These are phyloP conservation scores for Aspergillus funiculosus DNA, from an alignment of 495 filamentous ascomycete genomes.

Conservation along the genomic window DNA sequence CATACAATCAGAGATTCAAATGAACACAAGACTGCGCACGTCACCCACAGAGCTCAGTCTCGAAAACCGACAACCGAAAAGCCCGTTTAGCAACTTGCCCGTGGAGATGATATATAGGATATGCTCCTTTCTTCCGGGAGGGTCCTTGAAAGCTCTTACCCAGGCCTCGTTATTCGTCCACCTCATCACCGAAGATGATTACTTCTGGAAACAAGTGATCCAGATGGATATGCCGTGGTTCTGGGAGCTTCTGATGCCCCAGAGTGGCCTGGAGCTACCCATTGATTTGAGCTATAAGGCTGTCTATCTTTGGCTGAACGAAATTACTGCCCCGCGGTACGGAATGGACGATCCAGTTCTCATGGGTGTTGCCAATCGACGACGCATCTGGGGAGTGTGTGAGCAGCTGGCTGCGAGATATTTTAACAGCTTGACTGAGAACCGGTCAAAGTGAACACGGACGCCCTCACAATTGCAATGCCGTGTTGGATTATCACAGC, in stretches of 20 bases:
- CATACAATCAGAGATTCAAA: constrained; percentile 9
- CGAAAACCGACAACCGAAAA: constrained; percentile 8
- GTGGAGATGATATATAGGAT: constrained; percentile 19
- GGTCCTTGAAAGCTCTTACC: constrained; percentile 11
- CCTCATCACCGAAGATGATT: constrained; percentile 17
- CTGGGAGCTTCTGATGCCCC: constrained; percentile 9
- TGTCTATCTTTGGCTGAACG: constrained; percentile 18
- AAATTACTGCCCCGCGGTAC: constrained; percentile 13
- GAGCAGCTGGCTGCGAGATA: constrained; percentile 10
- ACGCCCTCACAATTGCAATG: too few relatives aligned
- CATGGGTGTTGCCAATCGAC: constrained; percentile 18
- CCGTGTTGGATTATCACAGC: too few relatives aligned
- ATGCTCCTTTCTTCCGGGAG: constrained; percentile 19
- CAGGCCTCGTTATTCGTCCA: constrained; percentile 18
- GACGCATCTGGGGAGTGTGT: constrained; percentile 20
- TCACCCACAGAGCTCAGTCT: constrained; percentile 4
- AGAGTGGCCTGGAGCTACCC: neutral
- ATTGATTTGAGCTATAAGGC: constrained; percentile 16
- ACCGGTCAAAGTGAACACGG: too few relatives aligned
- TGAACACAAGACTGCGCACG: constrained; percentile 1
- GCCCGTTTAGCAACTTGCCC: constrained; percentile 17
- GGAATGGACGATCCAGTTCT: constrained; percentile 16
- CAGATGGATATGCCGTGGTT: constrained; percentile 23
- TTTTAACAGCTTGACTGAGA: too few relatives aligned
- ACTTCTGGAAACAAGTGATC: constrained; percentile 20